phyloP scores from a whole-genome alignment of 192 early-diverging fungal species.

The Gaertneriomyces sp. region DNA sequence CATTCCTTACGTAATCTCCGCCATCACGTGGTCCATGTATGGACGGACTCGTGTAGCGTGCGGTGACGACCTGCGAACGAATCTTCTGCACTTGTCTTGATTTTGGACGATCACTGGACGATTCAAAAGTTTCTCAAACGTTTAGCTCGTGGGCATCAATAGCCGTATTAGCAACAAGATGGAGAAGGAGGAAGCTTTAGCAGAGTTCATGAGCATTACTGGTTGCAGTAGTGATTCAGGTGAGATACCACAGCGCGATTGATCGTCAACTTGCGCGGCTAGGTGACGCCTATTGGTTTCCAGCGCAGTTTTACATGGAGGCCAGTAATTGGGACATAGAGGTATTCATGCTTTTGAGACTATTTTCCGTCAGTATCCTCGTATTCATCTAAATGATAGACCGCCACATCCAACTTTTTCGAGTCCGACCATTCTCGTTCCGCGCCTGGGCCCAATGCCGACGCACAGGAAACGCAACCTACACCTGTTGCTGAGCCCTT shows the following conservation, averaged over 20 bases:
- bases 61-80: neutral
- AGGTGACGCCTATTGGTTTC: constrained; percentile 32
- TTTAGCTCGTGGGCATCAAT: neutral
- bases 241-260: neutral
- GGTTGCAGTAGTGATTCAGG: constrained; percentile 19
- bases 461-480: neutral
- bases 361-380: neutral
- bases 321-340: constrained; percentile 77
- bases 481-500: neutral
- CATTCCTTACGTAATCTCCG: neutral
- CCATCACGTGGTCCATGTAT: neutral
- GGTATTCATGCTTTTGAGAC: constrained; percentile 32
- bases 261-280: neutral
- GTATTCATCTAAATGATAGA: constrained; percentile 27
- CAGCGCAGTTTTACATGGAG: constrained; percentile 71
- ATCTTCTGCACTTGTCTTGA: neutral
- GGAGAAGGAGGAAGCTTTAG: constrained; percentile 10
- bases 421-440: constrained; percentile 33
- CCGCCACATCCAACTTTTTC: constrained; percentile 67
- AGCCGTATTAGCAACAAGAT: neutral
- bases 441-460: neutral
- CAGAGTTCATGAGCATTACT: constrained; percentile 6
- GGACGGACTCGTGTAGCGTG: neutral
- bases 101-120: neutral
- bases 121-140: neutral